Conservation (phyloP, 73 alveolate species). For the Blepharisma japonicum region DNA sequence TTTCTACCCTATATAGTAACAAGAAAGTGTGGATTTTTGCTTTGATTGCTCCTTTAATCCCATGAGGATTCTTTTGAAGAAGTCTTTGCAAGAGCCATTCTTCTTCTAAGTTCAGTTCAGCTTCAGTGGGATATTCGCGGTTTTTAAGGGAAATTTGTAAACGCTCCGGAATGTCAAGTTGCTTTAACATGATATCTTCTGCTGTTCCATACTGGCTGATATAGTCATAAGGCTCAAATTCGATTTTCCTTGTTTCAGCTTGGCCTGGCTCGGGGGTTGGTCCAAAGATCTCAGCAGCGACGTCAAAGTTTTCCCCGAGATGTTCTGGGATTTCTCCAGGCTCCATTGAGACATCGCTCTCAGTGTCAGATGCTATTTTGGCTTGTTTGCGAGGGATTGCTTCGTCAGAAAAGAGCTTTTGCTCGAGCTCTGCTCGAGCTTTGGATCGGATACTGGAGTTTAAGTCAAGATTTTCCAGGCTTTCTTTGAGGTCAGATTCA, state of each 20-base stretch:
- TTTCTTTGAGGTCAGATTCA: too few species aligned
- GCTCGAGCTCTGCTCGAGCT: too few species aligned
- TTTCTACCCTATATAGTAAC: not conserved
- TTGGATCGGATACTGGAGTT: too few species aligned
- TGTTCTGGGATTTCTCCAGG: constrained; percentile 9
- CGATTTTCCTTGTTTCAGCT: not conserved
- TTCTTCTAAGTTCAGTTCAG: constrained; percentile 5
- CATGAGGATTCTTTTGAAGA: not conserved
- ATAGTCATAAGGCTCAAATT: constrained; percentile 7
- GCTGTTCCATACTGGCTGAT: not conserved
- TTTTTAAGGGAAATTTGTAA: not conserved
- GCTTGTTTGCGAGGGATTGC: constrained; percentile 4
- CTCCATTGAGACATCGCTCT: not conserved
- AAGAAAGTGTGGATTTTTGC: not conserved
- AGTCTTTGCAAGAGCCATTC: not conserved
- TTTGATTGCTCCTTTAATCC: not conserved
- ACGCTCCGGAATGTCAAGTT: constrained; percentile 21
- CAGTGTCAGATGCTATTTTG: not conserved
- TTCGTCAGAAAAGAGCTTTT: too few species aligned
- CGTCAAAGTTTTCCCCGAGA: not conserved
- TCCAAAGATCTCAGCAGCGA: constrained; percentile 9
- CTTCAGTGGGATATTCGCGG: constrained; percentile 13
- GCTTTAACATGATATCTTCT: not conserved
- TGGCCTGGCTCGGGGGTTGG: not conserved
- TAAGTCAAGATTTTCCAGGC: too few species aligned